Conservation (phyloP, 768 basidiomycete species). For the Neoboletus magnificus region DNA sequence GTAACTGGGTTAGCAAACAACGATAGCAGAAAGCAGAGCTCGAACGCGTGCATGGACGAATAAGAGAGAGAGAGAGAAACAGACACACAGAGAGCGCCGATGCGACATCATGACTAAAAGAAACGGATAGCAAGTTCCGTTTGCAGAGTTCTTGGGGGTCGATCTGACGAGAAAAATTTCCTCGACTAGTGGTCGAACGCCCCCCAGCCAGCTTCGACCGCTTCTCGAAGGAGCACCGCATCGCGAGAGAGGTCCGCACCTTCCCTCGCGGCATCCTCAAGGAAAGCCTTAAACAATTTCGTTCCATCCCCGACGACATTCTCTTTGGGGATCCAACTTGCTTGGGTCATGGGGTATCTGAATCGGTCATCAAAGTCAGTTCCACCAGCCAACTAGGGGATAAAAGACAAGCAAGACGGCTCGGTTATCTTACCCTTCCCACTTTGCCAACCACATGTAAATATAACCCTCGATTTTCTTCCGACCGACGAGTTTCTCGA, state of each 20-base stretch:
- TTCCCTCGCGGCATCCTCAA: conserved; percentile 14
- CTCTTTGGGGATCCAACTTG: conserved; percentile 31
- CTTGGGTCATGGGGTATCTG: conserved; percentile 28
- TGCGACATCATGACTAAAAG: background rate
- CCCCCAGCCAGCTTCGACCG: conserved; percentile 18
- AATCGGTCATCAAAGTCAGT: background rate
- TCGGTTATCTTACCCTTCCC: conserved; percentile 28
- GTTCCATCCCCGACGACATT: conserved; percentile 21
- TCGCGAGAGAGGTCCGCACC: conserved; percentile 16
- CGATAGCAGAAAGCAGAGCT: background rate
- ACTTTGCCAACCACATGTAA: conserved; percentile 31
- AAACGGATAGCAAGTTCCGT: background rate
- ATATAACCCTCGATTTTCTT: conserved; percentile 11
- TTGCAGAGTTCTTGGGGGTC: background rate
- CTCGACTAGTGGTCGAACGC: background rate
- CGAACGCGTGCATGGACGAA: background rate
- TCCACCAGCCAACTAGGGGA: background rate
- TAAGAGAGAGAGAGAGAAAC: too few relatives aligned
- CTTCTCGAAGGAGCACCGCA: conserved; percentile 24
- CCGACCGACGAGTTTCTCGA: conserved; percentile 30
- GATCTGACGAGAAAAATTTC: background rate
- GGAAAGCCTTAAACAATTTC: conserved; percentile 16
- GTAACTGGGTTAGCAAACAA: background rate
- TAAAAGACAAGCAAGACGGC: background rate
- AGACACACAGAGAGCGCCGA: too few relatives aligned